Evolutionary conservation across 371 early-diverging fungal species (phyloP).

Genomic region (Apophysomyces sp.): DNA sequence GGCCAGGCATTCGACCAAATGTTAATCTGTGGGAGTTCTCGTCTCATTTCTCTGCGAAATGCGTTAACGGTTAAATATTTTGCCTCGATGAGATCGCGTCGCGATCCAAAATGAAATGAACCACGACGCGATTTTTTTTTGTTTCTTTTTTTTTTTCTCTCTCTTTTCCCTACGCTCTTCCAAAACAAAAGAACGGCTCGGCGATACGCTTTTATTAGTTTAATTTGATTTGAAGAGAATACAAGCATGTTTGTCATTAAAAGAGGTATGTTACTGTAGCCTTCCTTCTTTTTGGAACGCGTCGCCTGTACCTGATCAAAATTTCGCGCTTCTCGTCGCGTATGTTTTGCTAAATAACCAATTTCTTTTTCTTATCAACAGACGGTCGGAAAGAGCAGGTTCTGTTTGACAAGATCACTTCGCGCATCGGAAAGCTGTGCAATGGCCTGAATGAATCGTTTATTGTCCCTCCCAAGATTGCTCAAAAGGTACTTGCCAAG

Average conservation of each 20-base stretch:
- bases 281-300: not conserved
- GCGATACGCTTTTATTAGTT: not conserved
- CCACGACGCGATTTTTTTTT: not conserved
- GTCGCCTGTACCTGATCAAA: not conserved
- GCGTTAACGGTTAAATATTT: not conserved
- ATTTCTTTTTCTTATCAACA: slow-evolving; percentile 14
- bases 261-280: slow-evolving; percentile 50
- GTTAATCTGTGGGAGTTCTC: too few species aligned
- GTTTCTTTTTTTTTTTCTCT: not conserved
- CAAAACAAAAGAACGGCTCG: not conserved
- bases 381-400: slow-evolving; percentile 91
- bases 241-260: slow-evolving; percentile 75
- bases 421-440: slow-evolving; percentile 90
- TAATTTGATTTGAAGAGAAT: not conserved
- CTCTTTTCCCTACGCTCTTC: not conserved
- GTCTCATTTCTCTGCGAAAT: too few species aligned
- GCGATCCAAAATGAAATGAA: slow-evolving; percentile 3
- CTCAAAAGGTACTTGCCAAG: slow-evolving; percentile 87
- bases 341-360: not conserved
- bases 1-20: too few species aligned
- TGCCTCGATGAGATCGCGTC: not conserved
- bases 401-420: slow-evolving; percentile 91
- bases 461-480: slow-evolving; percentile 88
- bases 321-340: not conserved
- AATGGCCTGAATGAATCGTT: slow-evolving; percentile 91